Evolutionary conservation across 176 grass and related monocot species (phyloP).

Genomic region (Panicum miliaceum): DNA sequence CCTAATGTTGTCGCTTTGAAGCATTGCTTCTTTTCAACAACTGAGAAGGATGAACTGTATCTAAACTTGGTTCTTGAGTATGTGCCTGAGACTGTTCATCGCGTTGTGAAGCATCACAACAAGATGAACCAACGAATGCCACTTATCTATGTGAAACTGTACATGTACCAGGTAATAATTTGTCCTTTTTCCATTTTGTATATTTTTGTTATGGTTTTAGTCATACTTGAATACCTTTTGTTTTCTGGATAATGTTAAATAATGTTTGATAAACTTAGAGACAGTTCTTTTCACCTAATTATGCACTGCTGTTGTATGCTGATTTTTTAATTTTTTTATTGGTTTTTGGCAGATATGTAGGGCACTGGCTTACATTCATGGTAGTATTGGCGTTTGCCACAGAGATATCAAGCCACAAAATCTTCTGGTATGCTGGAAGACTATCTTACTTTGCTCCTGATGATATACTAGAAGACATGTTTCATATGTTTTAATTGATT

Average conservation of each 20-base stretch:
- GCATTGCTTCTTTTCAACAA: constrained; percentile 86
- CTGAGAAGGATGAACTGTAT: constrained; percentile 79
- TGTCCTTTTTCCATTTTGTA: background rate
- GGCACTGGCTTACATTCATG: constrained; percentile 80
- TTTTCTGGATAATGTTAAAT: background rate
- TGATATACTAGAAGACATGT: background rate
- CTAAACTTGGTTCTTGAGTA: constrained; percentile 87
- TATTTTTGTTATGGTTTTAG: background rate
- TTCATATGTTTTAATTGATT: constrained; percentile 27
- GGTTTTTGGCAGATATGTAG: constrained; percentile 66
- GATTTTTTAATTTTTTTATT: constrained; percentile 5
- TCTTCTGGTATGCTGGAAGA: constrained; percentile 68
- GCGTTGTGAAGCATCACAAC: constrained; percentile 80
- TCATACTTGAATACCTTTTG: background rate
- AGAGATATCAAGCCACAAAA: constrained; percentile 87
- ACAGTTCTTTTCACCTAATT: background rate
- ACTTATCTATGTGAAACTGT: constrained; percentile 81
- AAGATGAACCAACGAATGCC: constrained; percentile 90
- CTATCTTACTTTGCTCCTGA: background rate
- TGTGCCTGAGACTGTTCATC: constrained; percentile 80
- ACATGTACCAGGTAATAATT: constrained; percentile 72
- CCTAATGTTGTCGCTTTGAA: constrained; percentile 76
- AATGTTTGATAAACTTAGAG: background rate
- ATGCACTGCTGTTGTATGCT: background rate
- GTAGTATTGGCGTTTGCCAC: constrained; percentile 81